These are phyloP conservation scores for Rubia tinctorum DNA, from an alignment of 305 asterid genomes.

Conservation along the genomic window DNA sequence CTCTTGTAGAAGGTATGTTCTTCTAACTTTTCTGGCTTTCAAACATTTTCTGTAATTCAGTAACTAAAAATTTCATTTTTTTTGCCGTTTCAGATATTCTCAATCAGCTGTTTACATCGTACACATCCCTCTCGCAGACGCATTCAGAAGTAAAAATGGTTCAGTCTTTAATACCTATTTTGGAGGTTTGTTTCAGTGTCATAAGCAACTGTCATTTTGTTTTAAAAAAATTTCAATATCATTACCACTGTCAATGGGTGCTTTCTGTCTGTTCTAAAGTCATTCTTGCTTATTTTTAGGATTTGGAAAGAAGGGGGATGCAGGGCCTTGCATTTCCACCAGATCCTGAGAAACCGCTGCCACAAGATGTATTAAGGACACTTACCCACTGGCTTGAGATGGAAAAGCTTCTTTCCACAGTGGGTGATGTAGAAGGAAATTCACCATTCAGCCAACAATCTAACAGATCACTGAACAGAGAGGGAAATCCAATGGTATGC, in stretches of 20 bases:
- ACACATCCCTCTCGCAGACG: slow-evolving; percentile 70
- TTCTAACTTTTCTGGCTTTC: slow-evolving; percentile 13
- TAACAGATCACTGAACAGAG: slow-evolving; percentile 30
- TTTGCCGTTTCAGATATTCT: slow-evolving; percentile 56
- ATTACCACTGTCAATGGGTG: background rate
- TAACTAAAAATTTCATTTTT: slow-evolving; percentile 17
- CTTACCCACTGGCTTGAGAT: slow-evolving; percentile 58
- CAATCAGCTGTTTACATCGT: slow-evolving; percentile 65
- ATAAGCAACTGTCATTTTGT: slow-evolving; percentile 1
- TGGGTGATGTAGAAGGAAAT: slow-evolving; percentile 34
- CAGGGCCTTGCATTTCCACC: slow-evolving; percentile 46
- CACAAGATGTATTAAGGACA: slow-evolving; percentile 65
- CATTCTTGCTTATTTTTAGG: slow-evolving; percentile 44
- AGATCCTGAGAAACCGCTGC: slow-evolving; percentile 62
- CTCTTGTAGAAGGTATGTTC: slow-evolving; percentile 70
- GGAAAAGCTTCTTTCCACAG: slow-evolving; percentile 44
- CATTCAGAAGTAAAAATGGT: slow-evolving; percentile 74
- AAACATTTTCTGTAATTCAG: slow-evolving; percentile 17
- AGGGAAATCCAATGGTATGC: slow-evolving; percentile 36
- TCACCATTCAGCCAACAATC: slow-evolving; percentile 38
- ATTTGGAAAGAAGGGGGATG: slow-evolving; percentile 66
- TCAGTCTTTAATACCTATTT: slow-evolving; percentile 91
- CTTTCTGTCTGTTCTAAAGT: slow-evolving; percentile 11
- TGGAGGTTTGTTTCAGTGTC: slow-evolving; percentile 71
- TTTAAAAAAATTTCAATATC: background rate